These are phyloP conservation scores for Hyphodiscus sp. DNA, from an alignment of 2,329 filamentous ascomycete genomes.

Conservation along the genomic window DNA sequence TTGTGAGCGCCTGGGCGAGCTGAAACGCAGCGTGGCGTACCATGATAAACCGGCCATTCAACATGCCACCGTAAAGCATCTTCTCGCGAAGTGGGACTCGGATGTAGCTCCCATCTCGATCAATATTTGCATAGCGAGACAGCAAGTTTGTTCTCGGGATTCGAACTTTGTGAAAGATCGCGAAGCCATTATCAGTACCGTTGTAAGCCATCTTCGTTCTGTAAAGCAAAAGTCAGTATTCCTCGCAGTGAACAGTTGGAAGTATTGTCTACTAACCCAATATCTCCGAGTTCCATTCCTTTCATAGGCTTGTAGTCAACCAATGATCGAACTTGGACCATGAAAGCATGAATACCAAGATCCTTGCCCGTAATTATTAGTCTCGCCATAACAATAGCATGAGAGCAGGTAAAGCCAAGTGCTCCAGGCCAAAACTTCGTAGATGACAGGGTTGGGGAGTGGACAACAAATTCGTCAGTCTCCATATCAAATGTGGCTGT, in stretches of 20 bases:
- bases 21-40: conserved; percentile 23
- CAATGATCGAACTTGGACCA: conserved; percentile 27
- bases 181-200: conserved; percentile 30
- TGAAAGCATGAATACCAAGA: conserved; percentile 28
- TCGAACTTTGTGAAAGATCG: conserved; percentile 29
- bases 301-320: conserved; percentile 21
- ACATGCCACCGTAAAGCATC: conserved; percentile 26
- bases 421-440: conserved; percentile 31
- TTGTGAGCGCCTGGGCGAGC: conserved; percentile 30
- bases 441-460: conserved; percentile 25
- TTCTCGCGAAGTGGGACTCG: conserved; percentile 27
- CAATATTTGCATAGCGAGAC: conserved; percentile 25
- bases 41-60: conserved; percentile 29
- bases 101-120: conserved; percentile 28
- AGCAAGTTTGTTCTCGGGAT: conserved; percentile 31
- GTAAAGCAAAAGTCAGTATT: no score
- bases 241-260: no score
- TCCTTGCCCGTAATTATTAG: conserved; percentile 26
- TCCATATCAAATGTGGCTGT: conserved; percentile 27
- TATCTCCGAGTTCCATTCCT: conserved; percentile 27
- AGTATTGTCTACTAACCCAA: conserved; percentile 13
- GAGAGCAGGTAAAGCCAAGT: conserved; percentile 22
- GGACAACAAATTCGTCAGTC: conserved; percentile 28
- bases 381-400: conserved; percentile 28
- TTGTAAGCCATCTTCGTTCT: conserved; percentile 21